Percentiles rank a stretch among this genome's conserved stretches.
These are phyloP conservation scores for Colletotrichum magnum DNA, from an alignment of 2,329 filamentous ascomycete genomes.

Conservation along the genomic window DNA sequence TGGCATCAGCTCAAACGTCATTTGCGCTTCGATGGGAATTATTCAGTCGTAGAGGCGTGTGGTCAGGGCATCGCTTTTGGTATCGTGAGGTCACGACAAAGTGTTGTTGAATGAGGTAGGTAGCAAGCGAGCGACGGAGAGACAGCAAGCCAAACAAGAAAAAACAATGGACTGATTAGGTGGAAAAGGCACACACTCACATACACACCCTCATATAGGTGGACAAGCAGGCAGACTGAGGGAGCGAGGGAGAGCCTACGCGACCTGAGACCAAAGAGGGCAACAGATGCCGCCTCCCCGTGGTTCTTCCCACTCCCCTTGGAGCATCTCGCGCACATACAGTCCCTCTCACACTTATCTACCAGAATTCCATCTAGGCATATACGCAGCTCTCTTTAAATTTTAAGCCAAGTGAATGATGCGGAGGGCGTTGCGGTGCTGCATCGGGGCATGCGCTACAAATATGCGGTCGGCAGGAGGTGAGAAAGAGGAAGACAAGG, in stretches of 20 bases:
- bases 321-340: too few relatives aligned
- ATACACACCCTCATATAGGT: not conserved
- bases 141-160: constrained; percentile 16
- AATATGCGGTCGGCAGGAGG: constrained; percentile 8
- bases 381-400: too few relatives aligned
- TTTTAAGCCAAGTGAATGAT: not conserved
- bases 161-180: constrained; percentile 3
- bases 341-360: too few relatives aligned
- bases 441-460: not conserved
- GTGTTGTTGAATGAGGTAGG: not conserved
- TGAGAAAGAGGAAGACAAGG: not conserved
- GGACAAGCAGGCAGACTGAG: not conserved
- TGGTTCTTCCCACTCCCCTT: too few relatives aligned
- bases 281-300: constrained; percentile 7
- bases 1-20: not conserved
- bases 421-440: not conserved
- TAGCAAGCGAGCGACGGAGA: constrained; percentile 27
- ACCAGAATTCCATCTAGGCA: too few relatives aligned
- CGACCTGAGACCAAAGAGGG: not conserved
- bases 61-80: constrained; percentile 29
- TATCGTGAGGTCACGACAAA: constrained; percentile 31
- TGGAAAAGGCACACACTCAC: not conserved
- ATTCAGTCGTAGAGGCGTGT: constrained; percentile 18
- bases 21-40: constrained; percentile 6
- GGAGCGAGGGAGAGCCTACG: not conserved